Base-by-base conservation (phyloP, 805 yeast species). In the Groenewaldozyma tartarivorans region DNA sequence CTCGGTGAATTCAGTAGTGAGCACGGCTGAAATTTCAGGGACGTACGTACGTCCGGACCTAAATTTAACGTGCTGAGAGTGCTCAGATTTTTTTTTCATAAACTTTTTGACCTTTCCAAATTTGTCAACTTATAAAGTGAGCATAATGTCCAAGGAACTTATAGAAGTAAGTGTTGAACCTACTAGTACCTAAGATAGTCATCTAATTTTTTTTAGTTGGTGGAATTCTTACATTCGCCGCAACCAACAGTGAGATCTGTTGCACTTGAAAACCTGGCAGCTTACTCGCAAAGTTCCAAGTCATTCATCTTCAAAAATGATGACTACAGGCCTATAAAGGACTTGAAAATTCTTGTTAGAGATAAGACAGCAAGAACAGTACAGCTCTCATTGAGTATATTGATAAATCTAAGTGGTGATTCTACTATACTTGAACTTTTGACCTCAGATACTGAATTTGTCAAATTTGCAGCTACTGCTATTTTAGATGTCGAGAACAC, bases 351-450 rank as follows among this genome's bases (percentile, higher is more conserved):
- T 9, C 60, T 86, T 29, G 66, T 79, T 3, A 61, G 64, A 45
- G 79, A 74, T 45, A 66, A 64, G 24, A 77, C 11, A n/a, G 78
- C 4, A 37, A 32, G 49, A 16, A 48, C 56, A 4, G 56, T 50
- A 20, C 54, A 53, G 38, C 50, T 50, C 31, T 74, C 96, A 0
- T 63, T 81, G 15, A 86, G 95, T 0, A 84, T 82, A 24, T 64
- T 92, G 52, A 84, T 82, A 6, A 92, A 92, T 55, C 62, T 90
- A 43, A 81, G 94, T 61, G 92, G 77, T 49, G 86, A 82, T 56
- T 50, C 58, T 3, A 63, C 65, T 16, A 72, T 86, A 55, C 73
- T 95, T 52, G 69, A 69, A 35, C 52, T 78, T 44, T 71, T 90
- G 18, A 82, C 77, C 4, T 68, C 73, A 20, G 95, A 90, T 57